Conservation (phyloP, 805 yeast genomes). For the Citeromyces nyonsensis region DNA sequence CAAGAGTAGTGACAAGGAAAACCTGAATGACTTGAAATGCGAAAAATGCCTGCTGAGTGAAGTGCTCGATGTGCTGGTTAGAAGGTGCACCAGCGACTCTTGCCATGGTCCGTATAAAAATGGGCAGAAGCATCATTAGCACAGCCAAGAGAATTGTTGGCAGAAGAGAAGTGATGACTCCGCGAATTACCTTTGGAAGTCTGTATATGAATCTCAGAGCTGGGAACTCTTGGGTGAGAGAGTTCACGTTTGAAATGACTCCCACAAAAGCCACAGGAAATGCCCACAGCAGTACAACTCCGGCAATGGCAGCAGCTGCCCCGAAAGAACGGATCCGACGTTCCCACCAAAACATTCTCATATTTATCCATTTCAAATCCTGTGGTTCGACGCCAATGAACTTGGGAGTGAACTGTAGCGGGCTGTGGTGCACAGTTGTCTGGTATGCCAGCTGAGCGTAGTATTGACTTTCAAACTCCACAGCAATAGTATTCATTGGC, state of each 20-base stretch:
- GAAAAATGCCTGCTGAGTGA: constrained; percentile 53
- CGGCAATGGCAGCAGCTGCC: constrained; percentile 37
- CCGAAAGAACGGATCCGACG: constrained; percentile 34
- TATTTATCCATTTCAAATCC: constrained; percentile 55
- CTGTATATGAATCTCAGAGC: constrained; percentile 41
- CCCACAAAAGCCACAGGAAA: constrained; percentile 73
- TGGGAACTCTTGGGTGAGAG: constrained; percentile 37
- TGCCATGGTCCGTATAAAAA: constrained; percentile 49
- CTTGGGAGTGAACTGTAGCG: constrained; percentile 45
- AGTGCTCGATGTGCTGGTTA: constrained; percentile 39
- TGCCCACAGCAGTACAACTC: constrained; percentile 53
- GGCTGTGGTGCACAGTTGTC: constrained; percentile 45
- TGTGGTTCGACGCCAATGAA: constrained; percentile 47
- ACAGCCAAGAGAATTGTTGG: constrained; percentile 54
- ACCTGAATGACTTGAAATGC: constrained; percentile 85
- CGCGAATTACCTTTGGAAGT: constrained; percentile 36
- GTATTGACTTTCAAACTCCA: constrained; percentile 66
- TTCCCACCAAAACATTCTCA: constrained; percentile 77
- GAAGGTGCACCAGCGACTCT: constrained; percentile 42
- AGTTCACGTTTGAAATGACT: constrained; percentile 51
- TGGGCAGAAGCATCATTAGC: constrained; percentile 54
- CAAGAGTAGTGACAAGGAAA: constrained; percentile 67
- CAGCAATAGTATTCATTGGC: constrained; percentile 71
- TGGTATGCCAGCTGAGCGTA: constrained; percentile 63
- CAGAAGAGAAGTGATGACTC: constrained; percentile 51